Base-by-base conservation (phyloP, 805 yeast genomes). In the Isabelozyma rhagii region DNA sequence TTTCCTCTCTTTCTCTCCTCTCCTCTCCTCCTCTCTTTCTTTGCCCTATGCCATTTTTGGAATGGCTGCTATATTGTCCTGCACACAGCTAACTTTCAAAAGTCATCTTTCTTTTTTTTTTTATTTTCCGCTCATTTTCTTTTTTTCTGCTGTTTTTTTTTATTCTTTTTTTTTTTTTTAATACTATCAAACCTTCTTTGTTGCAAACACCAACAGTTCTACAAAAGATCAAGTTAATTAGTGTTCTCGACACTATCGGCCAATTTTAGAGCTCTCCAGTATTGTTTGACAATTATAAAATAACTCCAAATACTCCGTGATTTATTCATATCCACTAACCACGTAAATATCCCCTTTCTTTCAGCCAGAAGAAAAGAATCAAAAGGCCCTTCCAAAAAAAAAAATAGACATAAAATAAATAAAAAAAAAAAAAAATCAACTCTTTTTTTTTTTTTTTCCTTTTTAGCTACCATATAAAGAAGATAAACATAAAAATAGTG, bases 101-200 rank as follows among this genome's bases (percentile, higher is more conserved):
- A 18, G 39, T 41, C 29, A 27, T 14, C 21, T 49, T 28, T 42
- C 36, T 36, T 29, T 46, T 38, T 47, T 40, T 44, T 43, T 42
- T 48, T 51, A 48, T 46, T 39, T 46, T 50, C 46, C 15, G 17
- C 29, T 17, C 31, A 41, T 48, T 39, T 48, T 48, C 18, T 27
- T 44, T 41, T 15, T 34, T 25, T 43, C 34, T 45, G 18, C 39
- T 51, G 48, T 51, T 45, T 48, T 51, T 51, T 46, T 39, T 46
- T 49, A 46, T 25, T 15, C 31, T 48, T 39, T 48, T 48, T 39
- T 48, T 42, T 48, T 39, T 51, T 39, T 39, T 48, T 25, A 27
- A 31, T n/a, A n/a, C 25, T 27, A 25, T 25, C 34, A 31, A 43
- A 44, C 15, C 39, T 34, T 34, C 48, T 49, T 21, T 27, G 51